Base-by-base conservation (phyloP, 2,329 filamentous ascomycete genomes). In the Thielaviopsis ethacetica region DNA sequence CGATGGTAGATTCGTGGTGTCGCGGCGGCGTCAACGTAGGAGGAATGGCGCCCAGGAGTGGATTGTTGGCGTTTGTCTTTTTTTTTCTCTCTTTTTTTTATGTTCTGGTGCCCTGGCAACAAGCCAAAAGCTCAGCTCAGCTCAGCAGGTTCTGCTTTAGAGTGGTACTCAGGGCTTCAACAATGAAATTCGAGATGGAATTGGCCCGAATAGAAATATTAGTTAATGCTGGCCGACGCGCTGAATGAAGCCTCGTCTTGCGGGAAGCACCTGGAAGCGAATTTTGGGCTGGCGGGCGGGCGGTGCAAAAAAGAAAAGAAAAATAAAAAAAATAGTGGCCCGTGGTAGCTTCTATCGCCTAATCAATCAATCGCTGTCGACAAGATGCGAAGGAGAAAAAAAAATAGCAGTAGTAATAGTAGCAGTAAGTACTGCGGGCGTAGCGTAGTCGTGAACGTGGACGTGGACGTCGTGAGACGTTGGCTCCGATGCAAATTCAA, bases 1-100 rank as follows among this genome's bases (percentile, higher is more conserved):
- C 55, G 55, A 50, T 30, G 41, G 41, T 57, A 15, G 41, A 19
- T 24, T 19, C 44, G 55, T 57, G 44, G 38, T 57, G 53, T 54
- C 53, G 27, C 53, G 53, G 53, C 53, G 21, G 53, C 24, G 41
- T 54, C 38, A 19, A 38, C n/a, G 53, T 49, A 49, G 9, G 44
- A 53, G 52, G 17, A 53, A 34, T 53, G 44, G 52, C 52, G 53
- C 38, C 19, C n/a, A 34, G 53, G 27, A 38, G 53, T 38, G 53
- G n/a, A 26, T 30, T 54, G 53, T 21, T 34, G 38, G 27, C 38
- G 15, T 22, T 38, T 26, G 24, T 53, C 12, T 34, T 19, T 26
- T 34, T 53, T 34, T 34, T 19, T 38, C 27, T 41, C 15, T 5
- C 22, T 21, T 19, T 54, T 13, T 54, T 54, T 54, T 54, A 10